Evolutionary conservation across 2,329 filamentous ascomycete species (phyloP).

Genomic region (Xylogone sp.): DNA sequence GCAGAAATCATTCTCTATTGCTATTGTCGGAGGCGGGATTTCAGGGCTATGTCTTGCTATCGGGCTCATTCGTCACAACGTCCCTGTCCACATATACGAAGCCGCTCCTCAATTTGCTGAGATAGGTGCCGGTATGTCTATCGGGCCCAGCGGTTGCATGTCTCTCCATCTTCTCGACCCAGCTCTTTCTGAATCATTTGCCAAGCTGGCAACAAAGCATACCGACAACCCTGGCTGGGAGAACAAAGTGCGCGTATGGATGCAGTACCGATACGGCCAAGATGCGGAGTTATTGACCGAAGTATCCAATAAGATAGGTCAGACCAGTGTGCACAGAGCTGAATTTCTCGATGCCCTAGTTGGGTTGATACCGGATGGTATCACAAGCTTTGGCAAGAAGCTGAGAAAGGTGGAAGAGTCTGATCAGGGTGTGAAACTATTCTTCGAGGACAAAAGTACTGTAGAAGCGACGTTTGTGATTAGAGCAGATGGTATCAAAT

Average conservation of each 20-base stretch:
- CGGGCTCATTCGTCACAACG: slow-evolving; percentile 15
- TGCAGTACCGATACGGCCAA: slow-evolving; percentile 32
- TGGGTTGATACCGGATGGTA: slow-evolving; percentile 16
- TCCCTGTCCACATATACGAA: slow-evolving; percentile 17
- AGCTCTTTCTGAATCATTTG: slow-evolving; percentile 30
- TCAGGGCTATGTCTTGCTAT: slow-evolving; percentile 14
- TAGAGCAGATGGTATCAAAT: slow-evolving; percentile 32
- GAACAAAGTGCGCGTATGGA: slow-evolving; percentile 13
- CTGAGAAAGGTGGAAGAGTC: slow-evolving; percentile 31
- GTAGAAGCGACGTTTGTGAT: slow-evolving; percentile 28
- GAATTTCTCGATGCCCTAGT: slow-evolving; percentile 36
- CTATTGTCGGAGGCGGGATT: slow-evolving; percentile 24
- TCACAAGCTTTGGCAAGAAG: slow-evolving; percentile 23
- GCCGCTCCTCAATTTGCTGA: slow-evolving; percentile 31
- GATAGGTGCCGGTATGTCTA: slow-evolving; percentile 36
- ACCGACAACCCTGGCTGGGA: slow-evolving; percentile 31
- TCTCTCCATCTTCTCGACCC: slow-evolving; percentile 39
- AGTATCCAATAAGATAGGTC: not conserved
- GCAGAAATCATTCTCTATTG: not conserved
- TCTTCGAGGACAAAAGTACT: slow-evolving; percentile 24
- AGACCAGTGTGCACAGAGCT: slow-evolving; percentile 29
- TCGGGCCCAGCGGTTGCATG: slow-evolving; percentile 12
- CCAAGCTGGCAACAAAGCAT: slow-evolving; percentile 23
- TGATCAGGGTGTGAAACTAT: slow-evolving; percentile 35
- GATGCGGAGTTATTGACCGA: slow-evolving; percentile 3